A percentile compares a stretch with the other conserved stretches of the same genome.
Evolutionary conservation across 164 flowering plant genomes (phyloP).

Genomic region (Berberis thunbergii): DNA sequence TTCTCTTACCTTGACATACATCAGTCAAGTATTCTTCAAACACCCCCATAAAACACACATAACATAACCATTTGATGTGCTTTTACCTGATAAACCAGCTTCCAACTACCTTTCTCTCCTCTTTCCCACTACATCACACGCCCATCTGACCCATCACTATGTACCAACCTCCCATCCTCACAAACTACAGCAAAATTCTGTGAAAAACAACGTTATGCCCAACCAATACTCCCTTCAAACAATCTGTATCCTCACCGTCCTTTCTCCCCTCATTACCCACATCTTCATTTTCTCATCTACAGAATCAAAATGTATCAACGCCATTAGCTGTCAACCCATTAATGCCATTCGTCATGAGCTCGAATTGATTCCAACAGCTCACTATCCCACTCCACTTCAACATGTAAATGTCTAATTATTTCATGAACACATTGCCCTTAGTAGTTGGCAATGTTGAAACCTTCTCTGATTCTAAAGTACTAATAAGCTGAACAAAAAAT

Average conservation of each 20-base stretch:
- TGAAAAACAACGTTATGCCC: constrained; percentile 73
- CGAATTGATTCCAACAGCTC: constrained; percentile 79
- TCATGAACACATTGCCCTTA: constrained; percentile 89
- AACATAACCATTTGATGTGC: constrained; percentile 77
- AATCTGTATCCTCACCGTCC: constrained; percentile 19
- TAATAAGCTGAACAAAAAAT: constrained; percentile 55
- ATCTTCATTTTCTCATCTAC: constrained; percentile 90
- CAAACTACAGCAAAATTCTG: constrained; percentile 57
- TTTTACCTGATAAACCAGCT: constrained; percentile 43
- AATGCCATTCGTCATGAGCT: constrained; percentile 89
- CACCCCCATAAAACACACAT: constrained; percentile 59
- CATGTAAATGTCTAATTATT: constrained; percentile 73
- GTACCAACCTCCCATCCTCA: constrained; percentile 54
- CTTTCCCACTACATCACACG: constrained; percentile 71
- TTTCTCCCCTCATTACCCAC: constrained; percentile 33
- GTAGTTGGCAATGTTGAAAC: constrained; percentile 78
- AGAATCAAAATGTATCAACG: constrained; percentile 65
- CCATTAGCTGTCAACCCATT: constrained; percentile 53
- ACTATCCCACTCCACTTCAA: constrained; percentile 71
- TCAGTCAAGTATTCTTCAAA: neutral
- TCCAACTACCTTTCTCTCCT: constrained; percentile 36
- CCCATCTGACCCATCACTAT: constrained; percentile 83
- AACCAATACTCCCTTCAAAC: constrained; percentile 44
- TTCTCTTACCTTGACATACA: too few relatives aligned
- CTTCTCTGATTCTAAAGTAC: constrained; percentile 74